phyloP scores from a whole-genome alignment of 257 asterid genomes.

The Solanum peruvianum region DNA sequence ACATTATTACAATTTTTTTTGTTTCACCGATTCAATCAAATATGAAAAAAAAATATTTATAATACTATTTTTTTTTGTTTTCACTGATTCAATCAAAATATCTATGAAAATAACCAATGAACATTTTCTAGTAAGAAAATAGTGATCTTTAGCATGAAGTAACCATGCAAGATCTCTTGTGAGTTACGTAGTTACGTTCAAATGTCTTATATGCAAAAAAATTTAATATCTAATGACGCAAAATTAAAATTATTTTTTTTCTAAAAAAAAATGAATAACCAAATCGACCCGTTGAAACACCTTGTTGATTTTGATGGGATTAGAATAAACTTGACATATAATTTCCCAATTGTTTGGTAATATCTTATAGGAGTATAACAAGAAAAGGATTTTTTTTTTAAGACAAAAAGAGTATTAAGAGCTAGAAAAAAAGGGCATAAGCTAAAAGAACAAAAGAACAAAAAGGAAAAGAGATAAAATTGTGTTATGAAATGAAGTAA shows the following conservation, averaged over 20 bases:
- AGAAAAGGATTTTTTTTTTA: not conserved
- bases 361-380: not conserved
- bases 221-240: not conserved
- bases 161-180: too few species aligned
- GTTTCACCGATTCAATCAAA: too few species aligned
- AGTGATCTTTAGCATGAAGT: too few species aligned
- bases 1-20: too few species aligned
- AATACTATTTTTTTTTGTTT: too few species aligned
- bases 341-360: not conserved
- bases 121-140: too few species aligned
- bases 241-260: not conserved
- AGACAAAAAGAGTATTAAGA: not conserved
- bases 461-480: not conserved
- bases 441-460: not conserved
- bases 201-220: too few species aligned
- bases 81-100: too few species aligned
- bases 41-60: too few species aligned
- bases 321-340: not conserved
- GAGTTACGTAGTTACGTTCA: too few species aligned
- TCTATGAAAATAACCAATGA: too few species aligned
- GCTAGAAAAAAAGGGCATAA: not conserved
- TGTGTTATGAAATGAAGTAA: not conserved
- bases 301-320: not conserved
- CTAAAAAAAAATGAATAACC: not conserved
- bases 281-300: not conserved